Conservation (phyloP, 148 eudicot species). For the Rhododendron molle region DNA sequence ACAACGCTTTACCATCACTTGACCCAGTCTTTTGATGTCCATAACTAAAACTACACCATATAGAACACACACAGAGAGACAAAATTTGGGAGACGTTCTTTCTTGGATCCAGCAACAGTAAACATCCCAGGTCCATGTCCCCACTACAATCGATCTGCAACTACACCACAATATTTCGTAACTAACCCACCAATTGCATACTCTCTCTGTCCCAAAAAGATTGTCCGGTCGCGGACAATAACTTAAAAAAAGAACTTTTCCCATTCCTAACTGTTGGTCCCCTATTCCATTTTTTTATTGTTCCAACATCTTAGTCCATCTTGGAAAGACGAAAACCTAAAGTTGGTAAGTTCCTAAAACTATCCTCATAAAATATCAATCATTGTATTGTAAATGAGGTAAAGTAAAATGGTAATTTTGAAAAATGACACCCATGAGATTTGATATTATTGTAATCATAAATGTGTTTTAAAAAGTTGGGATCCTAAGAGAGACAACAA, state of each 20-base stretch:
- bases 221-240: background rate
- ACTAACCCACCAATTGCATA: background rate
- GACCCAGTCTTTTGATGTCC: background rate
- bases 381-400: background rate
- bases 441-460: no score
- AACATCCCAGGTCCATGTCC: background rate
- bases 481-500: background rate
- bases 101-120: background rate
- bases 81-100: background rate
- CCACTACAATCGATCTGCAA: background rate
- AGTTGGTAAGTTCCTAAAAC: background rate
- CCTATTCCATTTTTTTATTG: background rate
- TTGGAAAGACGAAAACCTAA: background rate
- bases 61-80: background rate
- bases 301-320: background rate
- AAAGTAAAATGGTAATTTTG: background rate
- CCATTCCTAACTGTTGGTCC: background rate
- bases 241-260: no score
- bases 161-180: background rate
- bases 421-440: background rate
- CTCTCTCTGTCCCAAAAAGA: background rate
- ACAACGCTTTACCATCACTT: background rate
- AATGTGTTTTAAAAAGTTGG: no score
- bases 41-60: background rate
- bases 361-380: background rate